phyloP scores from a whole-genome alignment of 768 basidiomycete genomes.

The Hydnomerulius pinastri region DNA sequence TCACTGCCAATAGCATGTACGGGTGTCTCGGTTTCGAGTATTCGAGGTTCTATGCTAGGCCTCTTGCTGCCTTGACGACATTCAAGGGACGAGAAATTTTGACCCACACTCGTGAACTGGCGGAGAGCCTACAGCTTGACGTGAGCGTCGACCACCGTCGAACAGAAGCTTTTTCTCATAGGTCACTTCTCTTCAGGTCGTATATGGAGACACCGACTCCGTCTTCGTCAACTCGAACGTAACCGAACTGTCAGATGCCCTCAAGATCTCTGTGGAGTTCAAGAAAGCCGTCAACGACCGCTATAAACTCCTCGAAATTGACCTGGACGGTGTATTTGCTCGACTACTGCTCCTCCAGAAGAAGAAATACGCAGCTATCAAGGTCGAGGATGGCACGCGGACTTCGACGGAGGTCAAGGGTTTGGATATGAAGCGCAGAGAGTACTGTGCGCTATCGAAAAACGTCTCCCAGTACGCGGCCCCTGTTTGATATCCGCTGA shows the following conservation, averaged over 20 bases:
- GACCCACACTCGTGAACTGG: conserved; percentile 89
- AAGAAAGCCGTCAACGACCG: conserved; percentile 97
- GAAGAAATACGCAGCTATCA: conserved; percentile 98
- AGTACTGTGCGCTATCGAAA: conserved; percentile 92
- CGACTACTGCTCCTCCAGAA: conserved; percentile 92
- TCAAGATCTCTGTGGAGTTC: conserved; percentile 89
- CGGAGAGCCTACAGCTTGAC: conserved; percentile 86
- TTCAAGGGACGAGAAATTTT: conserved; percentile 98
- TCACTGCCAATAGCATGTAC: conserved; percentile 99
- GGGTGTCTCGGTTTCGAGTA: conserved; percentile 98
- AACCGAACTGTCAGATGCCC: conserved; percentile 82
- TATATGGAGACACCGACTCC: conserved; percentile 99
- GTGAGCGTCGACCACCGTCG: conserved; percentile 47
- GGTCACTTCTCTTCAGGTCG: conserved; percentile 59
- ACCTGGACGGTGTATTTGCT: conserved; percentile 92
- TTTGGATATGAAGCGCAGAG: conserved; percentile 98
- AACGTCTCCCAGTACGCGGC: conserved; percentile 81
- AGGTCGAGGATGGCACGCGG: conserved; percentile 80
- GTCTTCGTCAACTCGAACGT: conserved; percentile 98
- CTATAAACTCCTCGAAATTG: conserved; percentile 95
- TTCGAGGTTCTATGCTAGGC: conserved; percentile 94
- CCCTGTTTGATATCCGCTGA: not conserved
- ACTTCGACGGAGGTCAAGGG: conserved; percentile 92
- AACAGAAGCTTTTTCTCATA: not conserved
- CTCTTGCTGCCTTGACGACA: conserved; percentile 96